A percentile compares a stretch with the other conserved stretches of the same genome.
Evolutionary conservation across 148 eudicot species (phyloP).

Genomic region (Cornus controversa): DNA sequence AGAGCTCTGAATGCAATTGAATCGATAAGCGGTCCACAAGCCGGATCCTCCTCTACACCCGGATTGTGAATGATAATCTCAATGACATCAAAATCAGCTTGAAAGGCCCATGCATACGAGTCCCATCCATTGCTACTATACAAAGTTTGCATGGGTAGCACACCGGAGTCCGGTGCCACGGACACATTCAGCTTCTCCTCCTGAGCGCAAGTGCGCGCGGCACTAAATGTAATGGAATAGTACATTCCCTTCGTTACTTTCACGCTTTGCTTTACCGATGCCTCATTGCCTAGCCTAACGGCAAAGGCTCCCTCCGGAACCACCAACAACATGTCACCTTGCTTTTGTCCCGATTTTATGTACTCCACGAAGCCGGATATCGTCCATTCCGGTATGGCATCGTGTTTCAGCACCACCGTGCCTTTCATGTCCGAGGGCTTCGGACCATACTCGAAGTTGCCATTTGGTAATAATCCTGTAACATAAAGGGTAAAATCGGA

Average conservation of each 20-base stretch:
- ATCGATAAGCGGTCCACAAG: slow-evolving; percentile 82
- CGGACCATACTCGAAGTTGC: slow-evolving; percentile 76
- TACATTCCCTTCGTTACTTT: slow-evolving; percentile 66
- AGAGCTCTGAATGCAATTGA: slow-evolving; percentile 65
- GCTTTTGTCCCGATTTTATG: slow-evolving; percentile 90
- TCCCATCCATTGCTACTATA: slow-evolving; percentile 95
- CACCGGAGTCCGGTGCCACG: slow-evolving; percentile 69
- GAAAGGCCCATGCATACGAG: slow-evolving; percentile 85
- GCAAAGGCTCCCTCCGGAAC: slow-evolving; percentile 88
- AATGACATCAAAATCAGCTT: slow-evolving; percentile 34
- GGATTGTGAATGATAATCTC: slow-evolving; percentile 81
- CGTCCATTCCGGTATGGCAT: slow-evolving; percentile 69
- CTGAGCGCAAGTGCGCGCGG: slow-evolving; percentile 91
- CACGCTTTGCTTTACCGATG: slow-evolving; percentile 66
- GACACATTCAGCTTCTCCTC: slow-evolving; percentile 78
- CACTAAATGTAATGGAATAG: slow-evolving; percentile 81
- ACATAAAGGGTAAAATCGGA: neutral
- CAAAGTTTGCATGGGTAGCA: slow-evolving; percentile 79
- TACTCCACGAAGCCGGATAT: slow-evolving; percentile 76
- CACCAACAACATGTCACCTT: slow-evolving; percentile 89
- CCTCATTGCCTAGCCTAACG: slow-evolving; percentile 86
- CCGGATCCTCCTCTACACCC: slow-evolving; percentile 88
- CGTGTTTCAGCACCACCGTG: slow-evolving; percentile 40
- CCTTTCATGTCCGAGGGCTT: slow-evolving; percentile 64
- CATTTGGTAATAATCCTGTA: slow-evolving; percentile 71